Conservation (phyloP, 2,329 filamentous ascomycete species). For the Hypoxylon sp. region DNA sequence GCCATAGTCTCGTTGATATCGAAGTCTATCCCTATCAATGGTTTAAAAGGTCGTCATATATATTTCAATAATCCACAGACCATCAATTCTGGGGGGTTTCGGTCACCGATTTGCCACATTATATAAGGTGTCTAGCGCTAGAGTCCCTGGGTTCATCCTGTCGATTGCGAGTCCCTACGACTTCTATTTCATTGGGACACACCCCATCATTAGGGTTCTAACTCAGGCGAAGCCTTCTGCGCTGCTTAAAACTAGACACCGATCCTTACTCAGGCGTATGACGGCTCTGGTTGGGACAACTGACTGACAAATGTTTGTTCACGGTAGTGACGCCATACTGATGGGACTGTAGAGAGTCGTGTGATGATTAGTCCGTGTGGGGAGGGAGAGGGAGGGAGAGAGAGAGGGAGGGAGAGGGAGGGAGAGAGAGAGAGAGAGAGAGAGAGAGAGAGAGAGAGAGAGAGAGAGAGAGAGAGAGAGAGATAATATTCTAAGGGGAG, state of each 20-base stretch:
- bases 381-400: too few relatives aligned
- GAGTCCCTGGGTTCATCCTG: not conserved
- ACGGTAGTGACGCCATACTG: not conserved
- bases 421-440: too few relatives aligned
- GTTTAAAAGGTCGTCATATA: too few relatives aligned
- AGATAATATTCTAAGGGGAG: not conserved
- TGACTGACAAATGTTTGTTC: not conserved
- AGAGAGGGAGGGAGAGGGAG: not conserved
- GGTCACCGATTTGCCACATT: not conserved
- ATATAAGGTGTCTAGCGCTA: not conserved
- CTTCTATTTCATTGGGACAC: too few relatives aligned
- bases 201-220: not conserved
- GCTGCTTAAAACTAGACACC: not conserved
- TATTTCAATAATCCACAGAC: too few relatives aligned
- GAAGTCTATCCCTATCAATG: not conserved
- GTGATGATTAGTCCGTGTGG: not conserved
- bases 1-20: not conserved
- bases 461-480: too few relatives aligned
- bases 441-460: too few relatives aligned
- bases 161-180: not conserved
- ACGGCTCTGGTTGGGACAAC: too few relatives aligned
- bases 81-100: too few relatives aligned
- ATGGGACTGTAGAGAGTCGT: not conserved
- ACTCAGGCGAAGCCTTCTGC: not conserved
- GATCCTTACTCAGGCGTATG: not conserved